phyloP scores from a whole-genome alignment of 768 basidiomycete species.

The Tricholoma sp. region DNA sequence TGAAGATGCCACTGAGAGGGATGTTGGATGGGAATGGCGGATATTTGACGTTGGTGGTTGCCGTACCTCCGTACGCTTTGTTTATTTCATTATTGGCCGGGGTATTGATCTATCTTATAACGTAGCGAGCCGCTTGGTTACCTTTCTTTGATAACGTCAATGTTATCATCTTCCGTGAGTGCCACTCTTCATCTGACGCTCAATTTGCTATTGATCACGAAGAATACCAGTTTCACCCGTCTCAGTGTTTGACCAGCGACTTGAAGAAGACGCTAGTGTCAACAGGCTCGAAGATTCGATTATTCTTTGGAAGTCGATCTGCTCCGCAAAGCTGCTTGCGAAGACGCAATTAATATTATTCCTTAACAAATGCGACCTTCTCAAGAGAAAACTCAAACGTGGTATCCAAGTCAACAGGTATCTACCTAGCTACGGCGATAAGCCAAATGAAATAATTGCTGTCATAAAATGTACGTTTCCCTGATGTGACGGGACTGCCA shows the following conservation, averaged over 20 bases:
- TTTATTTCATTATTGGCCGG: not conserved
- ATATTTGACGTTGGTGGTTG: constrained; percentile 78
- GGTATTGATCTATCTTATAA: constrained; percentile 7
- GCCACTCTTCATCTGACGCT: not conserved
- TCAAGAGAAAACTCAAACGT: constrained; percentile 58
- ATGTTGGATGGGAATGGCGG: constrained; percentile 52
- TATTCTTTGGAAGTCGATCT: constrained; percentile 65
- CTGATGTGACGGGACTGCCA: not conserved
- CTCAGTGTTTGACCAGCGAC: constrained; percentile 72
- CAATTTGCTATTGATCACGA: not conserved
- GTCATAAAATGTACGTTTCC: constrained; percentile 59
- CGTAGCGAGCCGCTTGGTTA: constrained; percentile 70
- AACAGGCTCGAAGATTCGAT: constrained; percentile 75
- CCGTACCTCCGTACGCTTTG: constrained; percentile 50
- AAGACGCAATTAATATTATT: constrained; percentile 59
- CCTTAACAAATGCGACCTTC: constrained; percentile 64
- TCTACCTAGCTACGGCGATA: constrained; percentile 62
- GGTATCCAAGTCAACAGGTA: constrained; percentile 52
- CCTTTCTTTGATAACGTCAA: constrained; percentile 78
- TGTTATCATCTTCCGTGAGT: constrained; percentile 66
- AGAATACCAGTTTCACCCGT: constrained; percentile 56
- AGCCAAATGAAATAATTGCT: constrained; percentile 59
- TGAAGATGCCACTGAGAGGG: constrained; percentile 20
- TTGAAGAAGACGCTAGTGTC: constrained; percentile 63
- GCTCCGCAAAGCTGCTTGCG: constrained; percentile 57